Conservation (phyloP, 2,329 filamentous ascomycete genomes). For the Talaromyces islandicus region DNA sequence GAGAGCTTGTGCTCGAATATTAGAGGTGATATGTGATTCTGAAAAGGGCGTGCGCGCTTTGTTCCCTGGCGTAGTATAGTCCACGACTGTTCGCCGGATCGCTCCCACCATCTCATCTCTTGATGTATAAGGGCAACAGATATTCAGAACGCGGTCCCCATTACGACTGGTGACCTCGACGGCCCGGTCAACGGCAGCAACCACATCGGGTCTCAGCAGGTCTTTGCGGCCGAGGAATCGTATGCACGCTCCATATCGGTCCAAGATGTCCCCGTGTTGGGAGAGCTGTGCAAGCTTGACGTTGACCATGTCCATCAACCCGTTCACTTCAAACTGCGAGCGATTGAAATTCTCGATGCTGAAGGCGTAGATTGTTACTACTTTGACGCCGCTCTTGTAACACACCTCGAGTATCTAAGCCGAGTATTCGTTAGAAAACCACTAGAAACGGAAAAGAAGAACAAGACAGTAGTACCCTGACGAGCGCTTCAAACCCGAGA, state of each 20-base stretch:
- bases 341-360: slow-evolving; percentile 99
- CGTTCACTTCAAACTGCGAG: slow-evolving; percentile 92
- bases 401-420: slow-evolving; percentile 85
- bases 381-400: slow-evolving; percentile 94
- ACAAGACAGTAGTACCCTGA: slow-evolving; percentile 62
- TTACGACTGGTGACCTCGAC: slow-evolving; percentile 84
- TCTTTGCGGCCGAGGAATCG: slow-evolving; percentile 79
- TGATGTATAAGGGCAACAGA: slow-evolving; percentile 97
- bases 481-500: slow-evolving; percentile 89
- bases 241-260: slow-evolving; percentile 84
- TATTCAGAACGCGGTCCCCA: slow-evolving; percentile 73
- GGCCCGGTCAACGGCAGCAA: slow-evolving; percentile 80
- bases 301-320: slow-evolving; percentile 95
- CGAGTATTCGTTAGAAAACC: not conserved
- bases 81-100: slow-evolving; percentile 78
- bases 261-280: slow-evolving; percentile 86
- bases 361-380: slow-evolving; percentile 97
- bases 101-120: slow-evolving; percentile 91
- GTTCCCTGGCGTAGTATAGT: slow-evolving; percentile 65
- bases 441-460: not conserved
- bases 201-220: slow-evolving; percentile 77
- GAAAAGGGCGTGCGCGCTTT: slow-evolving; percentile 65
- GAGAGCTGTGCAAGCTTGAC: slow-evolving; percentile 86
- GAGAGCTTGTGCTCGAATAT: slow-evolving; percentile 64
- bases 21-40: slow-evolving; percentile 78